Percentiles rank a stretch among this genome's conserved stretches.
Evolutionary conservation across 257 asterid genomes (phyloP).

Genomic region (Lavandula angustifolia): DNA sequence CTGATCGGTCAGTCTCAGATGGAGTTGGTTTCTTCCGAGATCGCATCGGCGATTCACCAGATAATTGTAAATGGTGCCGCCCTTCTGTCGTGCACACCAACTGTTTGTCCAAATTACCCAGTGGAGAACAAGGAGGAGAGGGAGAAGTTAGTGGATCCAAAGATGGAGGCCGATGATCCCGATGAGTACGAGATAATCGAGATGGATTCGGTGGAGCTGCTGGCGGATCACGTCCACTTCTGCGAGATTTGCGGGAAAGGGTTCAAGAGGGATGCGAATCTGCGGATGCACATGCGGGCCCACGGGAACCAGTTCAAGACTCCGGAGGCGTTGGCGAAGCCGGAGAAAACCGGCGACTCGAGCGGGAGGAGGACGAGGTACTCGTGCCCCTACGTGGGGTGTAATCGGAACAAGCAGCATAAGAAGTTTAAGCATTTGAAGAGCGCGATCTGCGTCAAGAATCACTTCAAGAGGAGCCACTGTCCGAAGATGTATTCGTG

Average conservation of each 20-base stretch:
- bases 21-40: constrained; percentile 66
- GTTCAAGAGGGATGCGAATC: constrained; percentile 91
- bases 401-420: constrained; percentile 73
- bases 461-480: constrained; percentile 93
- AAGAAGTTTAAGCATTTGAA: constrained; percentile 74
- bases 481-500: constrained; percentile 89
- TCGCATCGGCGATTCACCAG: constrained; percentile 67
- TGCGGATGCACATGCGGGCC: constrained; percentile 98
- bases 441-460: constrained; percentile 73
- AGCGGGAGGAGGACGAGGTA: constrained; percentile 45
- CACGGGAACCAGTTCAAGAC: constrained; percentile 90
- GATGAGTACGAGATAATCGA: constrained; percentile 64
- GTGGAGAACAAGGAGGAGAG: neutral
- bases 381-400: constrained; percentile 84
- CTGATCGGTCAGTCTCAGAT: constrained; percentile 53
- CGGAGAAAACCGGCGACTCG: constrained; percentile 40
- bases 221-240: constrained; percentile 87
- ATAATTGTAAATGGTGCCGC: constrained; percentile 75
- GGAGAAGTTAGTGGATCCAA: constrained; percentile 15
- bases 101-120: constrained; percentile 20
- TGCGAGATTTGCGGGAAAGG: constrained; percentile 93
- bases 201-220: constrained; percentile 73
- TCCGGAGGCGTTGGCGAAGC: constrained; percentile 70
- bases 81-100: constrained; percentile 49
- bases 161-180: constrained; percentile 35